Percentiles rank a stretch among this genome's conserved stretches.
Evolutionary conservation across 306 rosid species (phyloP).

Genomic region (Vicia villosa): DNA sequence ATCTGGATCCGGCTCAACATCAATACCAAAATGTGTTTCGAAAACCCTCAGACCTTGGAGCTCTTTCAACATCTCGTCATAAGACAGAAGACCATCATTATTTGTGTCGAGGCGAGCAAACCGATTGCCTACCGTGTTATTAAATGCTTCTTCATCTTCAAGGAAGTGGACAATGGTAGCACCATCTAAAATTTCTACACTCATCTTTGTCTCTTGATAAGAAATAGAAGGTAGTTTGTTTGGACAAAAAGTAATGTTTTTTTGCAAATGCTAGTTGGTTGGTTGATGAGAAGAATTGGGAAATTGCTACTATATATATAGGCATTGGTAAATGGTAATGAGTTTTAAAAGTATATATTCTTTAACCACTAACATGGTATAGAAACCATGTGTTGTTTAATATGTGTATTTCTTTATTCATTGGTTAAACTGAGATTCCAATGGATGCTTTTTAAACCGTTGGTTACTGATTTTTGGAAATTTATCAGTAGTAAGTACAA

Average conservation of each 20-base stretch:
- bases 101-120: slow-evolving; percentile 59
- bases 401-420: slow-evolving; percentile 21
- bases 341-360: slow-evolving; percentile 32
- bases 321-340: neutral
- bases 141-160: slow-evolving; percentile 53
- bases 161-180: too few species aligned
- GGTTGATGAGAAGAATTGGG: slow-evolving; percentile 29
- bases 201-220: slow-evolving; percentile 48
- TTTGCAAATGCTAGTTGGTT: slow-evolving; percentile 29
- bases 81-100: slow-evolving; percentile 62
- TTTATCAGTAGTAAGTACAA: neutral
- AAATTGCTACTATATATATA: slow-evolving; percentile 11
- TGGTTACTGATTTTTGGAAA: neutral
- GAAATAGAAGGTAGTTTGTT: slow-evolving; percentile 16
- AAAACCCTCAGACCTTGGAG: slow-evolving; percentile 60
- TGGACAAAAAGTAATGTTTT: neutral
- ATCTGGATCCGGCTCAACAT: too few species aligned
- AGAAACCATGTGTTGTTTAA: slow-evolving; percentile 25
- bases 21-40: too few species aligned
- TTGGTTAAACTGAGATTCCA: slow-evolving; percentile 1
- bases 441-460: slow-evolving; percentile 2
- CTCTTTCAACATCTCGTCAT: slow-evolving; percentile 74
- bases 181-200: slow-evolving; percentile 44
- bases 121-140: slow-evolving; percentile 26
- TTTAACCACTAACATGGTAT: slow-evolving; percentile 23